A percentile compares a stretch with the other conserved stretches of the same genome.
These are phyloP conservation scores for Globisporangium recalcitrans DNA, from an alignment of 352 stramenopile species.

Conservation along the genomic window DNA sequence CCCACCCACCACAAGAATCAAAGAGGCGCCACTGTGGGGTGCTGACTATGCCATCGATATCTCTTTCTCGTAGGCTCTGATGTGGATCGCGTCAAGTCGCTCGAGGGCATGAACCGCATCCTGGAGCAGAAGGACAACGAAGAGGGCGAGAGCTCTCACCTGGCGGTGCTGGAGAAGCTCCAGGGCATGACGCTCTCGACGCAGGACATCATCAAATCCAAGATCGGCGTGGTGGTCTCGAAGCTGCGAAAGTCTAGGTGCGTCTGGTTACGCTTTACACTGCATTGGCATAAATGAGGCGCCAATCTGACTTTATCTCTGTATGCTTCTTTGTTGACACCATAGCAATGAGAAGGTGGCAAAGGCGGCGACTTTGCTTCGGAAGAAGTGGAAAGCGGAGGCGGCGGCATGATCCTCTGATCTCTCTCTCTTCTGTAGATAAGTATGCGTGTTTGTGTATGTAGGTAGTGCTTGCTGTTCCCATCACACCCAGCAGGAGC, in stretches of 20 bases:
- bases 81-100: conserved; percentile 31
- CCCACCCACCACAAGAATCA: not conserved
- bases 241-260: conserved; percentile 76
- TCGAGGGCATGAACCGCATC: conserved; percentile 50
- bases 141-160: conserved; percentile 30
- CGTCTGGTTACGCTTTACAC: not conserved
- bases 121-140: conserved; percentile 39
- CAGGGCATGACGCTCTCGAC: conserved; percentile 59
- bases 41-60: not conserved
- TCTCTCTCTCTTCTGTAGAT: conserved; percentile 5
- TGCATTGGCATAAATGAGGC: not conserved
- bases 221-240: conserved; percentile 68
- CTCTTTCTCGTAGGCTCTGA: conserved; percentile 13
- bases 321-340: conserved; percentile 53
- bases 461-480: not conserved
- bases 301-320: conserved; percentile 17
- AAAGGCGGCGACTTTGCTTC: conserved; percentile 50
- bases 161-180: conserved; percentile 51
- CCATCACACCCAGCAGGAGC: not conserved
- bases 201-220: conserved; percentile 75
- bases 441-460: not conserved
- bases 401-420: conserved; percentile 21
- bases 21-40: not conserved
- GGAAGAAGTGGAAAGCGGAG: conserved; percentile 78
- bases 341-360: conserved; percentile 59